These are phyloP conservation scores for Linum trigynum DNA, from an alignment of 345 rosid genomes.

Conservation along the genomic window DNA sequence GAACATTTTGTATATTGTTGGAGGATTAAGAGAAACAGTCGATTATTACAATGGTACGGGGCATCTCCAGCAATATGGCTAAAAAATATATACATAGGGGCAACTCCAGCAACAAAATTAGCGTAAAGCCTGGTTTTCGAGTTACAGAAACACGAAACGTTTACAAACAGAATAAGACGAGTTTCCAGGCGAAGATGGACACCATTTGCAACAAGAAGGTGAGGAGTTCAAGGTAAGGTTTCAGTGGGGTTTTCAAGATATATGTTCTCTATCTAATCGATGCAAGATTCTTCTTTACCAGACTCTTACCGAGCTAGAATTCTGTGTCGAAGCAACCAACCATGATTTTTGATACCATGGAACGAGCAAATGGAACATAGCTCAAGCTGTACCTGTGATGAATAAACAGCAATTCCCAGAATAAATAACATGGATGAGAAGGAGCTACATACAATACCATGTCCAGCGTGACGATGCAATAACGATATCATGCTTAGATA, in stretches of 20 bases:
- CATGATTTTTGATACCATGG: conserved; percentile 81
- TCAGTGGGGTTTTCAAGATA: not conserved
- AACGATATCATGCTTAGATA: not conserved
- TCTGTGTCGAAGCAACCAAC: conserved; percentile 78
- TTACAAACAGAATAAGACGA: no score
- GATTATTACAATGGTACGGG: no score
- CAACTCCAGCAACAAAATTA: no score
- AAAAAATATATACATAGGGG: no score
- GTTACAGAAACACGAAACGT: no score
- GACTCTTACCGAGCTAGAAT: conserved; percentile 35
- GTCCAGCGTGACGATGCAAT: not conserved
- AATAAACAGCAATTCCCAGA: not conserved
- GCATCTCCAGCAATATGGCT: no score
- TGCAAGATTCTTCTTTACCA: not conserved
- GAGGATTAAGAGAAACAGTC: no score
- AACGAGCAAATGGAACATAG: conserved; percentile 88
- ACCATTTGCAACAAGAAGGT: no score
- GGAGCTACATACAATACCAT: not conserved
- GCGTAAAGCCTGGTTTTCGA: no score
- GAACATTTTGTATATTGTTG: no score
- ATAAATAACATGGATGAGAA: not conserved
- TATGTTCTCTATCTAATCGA: not conserved
- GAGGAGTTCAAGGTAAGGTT: no score
- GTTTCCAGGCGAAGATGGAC: no score
- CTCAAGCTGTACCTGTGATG: conserved; percentile 87